phyloP scores from a whole-genome alignment of 2,329 filamentous ascomycete genomes.

The Neocucurbitaria cava region DNA sequence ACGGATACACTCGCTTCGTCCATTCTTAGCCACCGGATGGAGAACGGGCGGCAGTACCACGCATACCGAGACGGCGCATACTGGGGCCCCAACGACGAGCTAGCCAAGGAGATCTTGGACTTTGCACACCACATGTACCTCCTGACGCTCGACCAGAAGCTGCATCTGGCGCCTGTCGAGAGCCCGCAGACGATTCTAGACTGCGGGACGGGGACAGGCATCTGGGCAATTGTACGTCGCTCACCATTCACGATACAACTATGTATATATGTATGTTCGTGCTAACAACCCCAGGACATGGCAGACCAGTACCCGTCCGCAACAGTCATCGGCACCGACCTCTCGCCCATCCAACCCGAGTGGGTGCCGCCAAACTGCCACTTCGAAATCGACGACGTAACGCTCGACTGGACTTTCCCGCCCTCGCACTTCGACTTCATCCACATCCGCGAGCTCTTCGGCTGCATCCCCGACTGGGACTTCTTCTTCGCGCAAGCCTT shows the following conservation, averaged over 20 bases:
- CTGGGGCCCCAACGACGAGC: constrained; percentile 54
- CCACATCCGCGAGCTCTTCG: constrained; percentile 55
- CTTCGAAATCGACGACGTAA: constrained; percentile 58
- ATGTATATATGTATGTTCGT: not conserved
- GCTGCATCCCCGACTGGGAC: constrained; percentile 56
- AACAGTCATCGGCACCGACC: constrained; percentile 53
- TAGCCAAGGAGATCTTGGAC: constrained; percentile 53
- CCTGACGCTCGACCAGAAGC: constrained; percentile 42
- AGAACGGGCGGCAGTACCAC: constrained; percentile 49
- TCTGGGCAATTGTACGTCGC: constrained; percentile 42
- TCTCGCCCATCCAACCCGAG: constrained; percentile 58
- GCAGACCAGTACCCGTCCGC: constrained; percentile 40
- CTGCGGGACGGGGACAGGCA: constrained; percentile 47
- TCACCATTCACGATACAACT: not conserved
- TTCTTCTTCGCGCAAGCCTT: constrained; percentile 50
- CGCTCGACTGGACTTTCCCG: constrained; percentile 51
- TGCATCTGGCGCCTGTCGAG: constrained; percentile 42
- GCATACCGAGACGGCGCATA: constrained; percentile 47
- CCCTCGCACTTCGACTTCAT: constrained; percentile 52
- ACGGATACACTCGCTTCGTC: constrained; percentile 46
- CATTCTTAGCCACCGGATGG: constrained; percentile 45
- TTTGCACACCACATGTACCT: constrained; percentile 52
- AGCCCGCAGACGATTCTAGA: constrained; percentile 42
- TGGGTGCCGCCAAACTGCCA: constrained; percentile 56
- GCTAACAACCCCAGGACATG: constrained; percentile 24